Base-by-base conservation (phyloP, 768 basidiomycete species). In the Kondoa malvinella region DNA sequence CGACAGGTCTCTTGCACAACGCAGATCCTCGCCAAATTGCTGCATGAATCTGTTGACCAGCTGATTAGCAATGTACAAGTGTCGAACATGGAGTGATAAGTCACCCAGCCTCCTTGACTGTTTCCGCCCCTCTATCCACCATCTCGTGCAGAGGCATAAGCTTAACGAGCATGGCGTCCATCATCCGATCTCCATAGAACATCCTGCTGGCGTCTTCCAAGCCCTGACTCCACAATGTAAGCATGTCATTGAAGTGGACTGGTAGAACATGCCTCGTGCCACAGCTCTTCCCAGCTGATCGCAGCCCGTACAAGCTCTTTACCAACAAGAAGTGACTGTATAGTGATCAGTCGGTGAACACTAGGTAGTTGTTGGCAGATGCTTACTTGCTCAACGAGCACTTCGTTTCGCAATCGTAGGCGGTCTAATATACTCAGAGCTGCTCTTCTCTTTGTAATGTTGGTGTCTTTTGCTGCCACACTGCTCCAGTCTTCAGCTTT, bases 141-240 rank as follows among this genome's bases (percentile, higher is more conserved):
- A 65, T 50, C 12, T n/a, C 64, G 32, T 99, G 95, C 67, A 97
- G 79, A 1, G 92, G 92, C 72, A 91, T 90, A 60, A 99, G 78
- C 16, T 84, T 87, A 26, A 85, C 86, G 73, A 96, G 95, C 95
- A 99, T 99, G 3, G 88, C 95, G 68, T 89, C 88, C 1, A 94
- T 86, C 76, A 97, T 95, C 74, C 89, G 88, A 73, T 97, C 95
- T 8, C 89, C 92, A 81, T 92, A 99, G 79, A 92, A 99, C 60
- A 92, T 79, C 56, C 94, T 83, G 4, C 92, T 34, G 16, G 33
- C 64, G 17, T 65, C n/a, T 33, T 65, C 64, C 34, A 65, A 32
- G 34, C 26, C n/a, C 16, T 33, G 34, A 57, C 1, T 34, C 66
- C 66, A 56, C n/a, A 66, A n/a, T n/a, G n/a, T 58, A 12, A 2